phyloP scores from a whole-genome alignment of 1,284 basidiomycete genomes.

The Trametes polyzona region DNA sequence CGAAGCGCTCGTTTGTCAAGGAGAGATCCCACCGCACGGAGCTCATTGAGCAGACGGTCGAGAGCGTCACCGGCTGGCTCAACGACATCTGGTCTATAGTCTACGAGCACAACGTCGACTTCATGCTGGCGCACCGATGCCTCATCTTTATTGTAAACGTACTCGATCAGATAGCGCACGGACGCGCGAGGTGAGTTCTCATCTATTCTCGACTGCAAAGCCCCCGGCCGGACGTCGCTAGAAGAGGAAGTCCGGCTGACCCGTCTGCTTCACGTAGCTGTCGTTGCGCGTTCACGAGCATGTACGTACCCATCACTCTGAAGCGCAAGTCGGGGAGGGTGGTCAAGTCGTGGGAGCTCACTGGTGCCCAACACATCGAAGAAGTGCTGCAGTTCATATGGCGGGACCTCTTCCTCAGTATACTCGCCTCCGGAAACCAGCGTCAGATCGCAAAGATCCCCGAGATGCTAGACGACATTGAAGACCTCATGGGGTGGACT shows the following conservation, averaged over 20 bases:
- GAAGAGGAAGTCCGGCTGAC: not conserved
- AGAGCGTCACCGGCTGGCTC: conserved; percentile 59
- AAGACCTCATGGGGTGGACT: conserved; percentile 50
- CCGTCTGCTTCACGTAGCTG: conserved; percentile 43
- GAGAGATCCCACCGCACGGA: conserved; percentile 57
- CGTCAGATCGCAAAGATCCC: conserved; percentile 44
- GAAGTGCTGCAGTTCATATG: conserved; percentile 64
- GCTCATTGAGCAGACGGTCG: conserved; percentile 55
- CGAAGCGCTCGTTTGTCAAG: conserved; percentile 53
- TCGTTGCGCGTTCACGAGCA: conserved; percentile 49
- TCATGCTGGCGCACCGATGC: conserved; percentile 55
- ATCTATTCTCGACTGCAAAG: not conserved
- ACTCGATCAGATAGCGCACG: conserved; percentile 46
- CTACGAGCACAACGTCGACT: conserved; percentile 59
- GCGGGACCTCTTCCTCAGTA: conserved; percentile 63
- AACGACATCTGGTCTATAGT: conserved; percentile 61
- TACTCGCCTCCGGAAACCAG: conserved; percentile 47
- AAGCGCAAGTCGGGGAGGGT: conserved; percentile 43
- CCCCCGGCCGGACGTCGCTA: too few species aligned
- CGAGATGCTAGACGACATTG: conserved; percentile 61
- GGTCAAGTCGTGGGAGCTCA: conserved; percentile 54
- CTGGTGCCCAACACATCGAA: conserved; percentile 52
- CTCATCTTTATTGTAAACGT: conserved; percentile 54
- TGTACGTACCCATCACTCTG: conserved; percentile 52
- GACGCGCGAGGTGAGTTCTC: conserved; percentile 48